Evolutionary conservation across 108 stramenopile genomes (phyloP).

Genomic region (Nannochloropsis salina): DNA sequence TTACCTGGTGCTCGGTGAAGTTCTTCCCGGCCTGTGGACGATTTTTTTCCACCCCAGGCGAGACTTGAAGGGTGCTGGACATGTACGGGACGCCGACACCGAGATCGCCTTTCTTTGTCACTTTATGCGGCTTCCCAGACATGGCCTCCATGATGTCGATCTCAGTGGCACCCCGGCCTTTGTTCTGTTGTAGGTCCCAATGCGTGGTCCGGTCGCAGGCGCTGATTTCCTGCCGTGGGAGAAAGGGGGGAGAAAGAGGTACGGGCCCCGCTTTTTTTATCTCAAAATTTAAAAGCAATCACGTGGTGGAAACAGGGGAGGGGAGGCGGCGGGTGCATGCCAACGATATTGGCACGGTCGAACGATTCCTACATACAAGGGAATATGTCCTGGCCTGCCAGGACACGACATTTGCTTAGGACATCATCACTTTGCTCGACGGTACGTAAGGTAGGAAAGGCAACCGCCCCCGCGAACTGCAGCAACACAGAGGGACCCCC

Average conservation of each 20-base stretch:
- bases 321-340: too few relatives aligned
- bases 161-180: conserved; percentile 90
- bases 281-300: too few relatives aligned
- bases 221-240: conserved; percentile 45
- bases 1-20: not conserved
- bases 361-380: too few relatives aligned
- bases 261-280: too few relatives aligned
- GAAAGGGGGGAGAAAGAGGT: not conserved
- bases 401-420: too few relatives aligned
- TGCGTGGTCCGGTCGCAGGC: conserved; percentile 83
- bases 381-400: too few relatives aligned
- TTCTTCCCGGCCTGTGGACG: conserved; percentile 69
- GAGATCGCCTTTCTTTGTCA: not conserved
- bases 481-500: too few relatives aligned
- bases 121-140: conserved; percentile 63
- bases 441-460: too few relatives aligned
- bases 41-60: conserved; percentile 73
- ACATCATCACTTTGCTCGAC: too few relatives aligned
- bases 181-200: conserved; percentile 72
- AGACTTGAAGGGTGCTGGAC: conserved; percentile 82
- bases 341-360: too few relatives aligned
- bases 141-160: conserved; percentile 93
- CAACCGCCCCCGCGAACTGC: too few relatives aligned
- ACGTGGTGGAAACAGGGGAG: too few relatives aligned
- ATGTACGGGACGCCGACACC: conserved; percentile 62